Conservation (phyloP, 305 asterid species). For the Fraxinus albicans region DNA sequence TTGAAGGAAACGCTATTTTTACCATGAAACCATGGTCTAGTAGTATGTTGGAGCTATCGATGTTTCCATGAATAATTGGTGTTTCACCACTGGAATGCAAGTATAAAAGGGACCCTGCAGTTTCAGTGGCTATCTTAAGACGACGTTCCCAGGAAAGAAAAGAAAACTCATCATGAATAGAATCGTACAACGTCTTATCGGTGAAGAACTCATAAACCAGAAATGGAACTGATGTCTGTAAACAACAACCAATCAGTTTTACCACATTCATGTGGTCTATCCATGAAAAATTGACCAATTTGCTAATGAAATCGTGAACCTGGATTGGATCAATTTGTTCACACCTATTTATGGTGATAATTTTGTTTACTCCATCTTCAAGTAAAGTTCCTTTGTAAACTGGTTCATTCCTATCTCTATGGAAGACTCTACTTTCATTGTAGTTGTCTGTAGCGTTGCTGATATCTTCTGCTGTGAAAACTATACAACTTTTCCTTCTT, state of each 20-base stretch:
- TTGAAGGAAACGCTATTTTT: conserved; percentile 6
- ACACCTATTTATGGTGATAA: conserved; percentile 14
- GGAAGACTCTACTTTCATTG: conserved; percentile 10
- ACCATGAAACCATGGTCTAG: conserved; percentile 14
- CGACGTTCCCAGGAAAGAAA: conserved; percentile 31
- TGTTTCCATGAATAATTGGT: conserved; percentile 31
- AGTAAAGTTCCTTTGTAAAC: conserved; percentile 25
- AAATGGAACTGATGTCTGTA: conserved; percentile 36
- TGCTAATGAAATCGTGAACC: conserved; percentile 13
- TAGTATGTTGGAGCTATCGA: conserved; percentile 26
- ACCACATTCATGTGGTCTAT: conserved; percentile 34
- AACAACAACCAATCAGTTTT: conserved; percentile 38
- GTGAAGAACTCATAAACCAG: conserved; percentile 33
- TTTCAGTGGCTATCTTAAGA: conserved; percentile 30
- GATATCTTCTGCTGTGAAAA: conserved; percentile 28
- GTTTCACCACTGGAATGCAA: conserved; percentile 10
- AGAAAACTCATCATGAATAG: neutral
- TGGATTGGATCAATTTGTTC: conserved; percentile 4
- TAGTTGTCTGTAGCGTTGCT: conserved; percentile 25
- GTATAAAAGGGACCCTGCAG: conserved; percentile 25
- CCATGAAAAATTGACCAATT: conserved; percentile 25
- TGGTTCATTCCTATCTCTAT: conserved; percentile 7
- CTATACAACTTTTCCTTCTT: neutral
- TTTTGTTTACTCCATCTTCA: neutral
- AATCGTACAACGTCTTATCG: conserved; percentile 22